Evolutionary conservation across 768 basidiomycete species (phyloP).

Genomic region (Asterophora lycoperdoides): DNA sequence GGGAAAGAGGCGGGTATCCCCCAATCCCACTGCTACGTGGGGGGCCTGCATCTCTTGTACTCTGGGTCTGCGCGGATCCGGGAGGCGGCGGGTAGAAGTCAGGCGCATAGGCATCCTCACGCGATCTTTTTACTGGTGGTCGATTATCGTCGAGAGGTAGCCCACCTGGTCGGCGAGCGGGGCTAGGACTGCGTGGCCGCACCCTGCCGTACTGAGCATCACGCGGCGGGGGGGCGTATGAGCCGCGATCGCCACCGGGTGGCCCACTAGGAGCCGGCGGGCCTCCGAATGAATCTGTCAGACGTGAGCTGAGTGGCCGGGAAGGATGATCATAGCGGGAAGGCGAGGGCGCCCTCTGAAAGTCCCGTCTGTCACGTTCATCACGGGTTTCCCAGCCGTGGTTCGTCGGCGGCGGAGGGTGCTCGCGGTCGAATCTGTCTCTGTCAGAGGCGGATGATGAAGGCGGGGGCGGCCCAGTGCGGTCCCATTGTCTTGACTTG

Average conservation of each 20-base stretch:
- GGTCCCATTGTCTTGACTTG: conserved; percentile 35
- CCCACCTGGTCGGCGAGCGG: conserved; percentile 29
- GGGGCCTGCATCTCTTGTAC: conserved; percentile 15
- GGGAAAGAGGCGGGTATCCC: conserved; percentile 29
- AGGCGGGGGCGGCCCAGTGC: conserved; percentile 21
- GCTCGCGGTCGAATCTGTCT: conserved; percentile 37
- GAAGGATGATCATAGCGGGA: conserved; percentile 15
- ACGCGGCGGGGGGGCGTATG: conserved; percentile 10
- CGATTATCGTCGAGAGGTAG: conserved; percentile 34
- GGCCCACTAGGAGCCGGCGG: conserved; percentile 4
- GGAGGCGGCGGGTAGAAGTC: conserved; percentile 30
- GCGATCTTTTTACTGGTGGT: conserved; percentile 41
- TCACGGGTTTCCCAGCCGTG: conserved; percentile 39
- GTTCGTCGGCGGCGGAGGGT: conserved; percentile 17
- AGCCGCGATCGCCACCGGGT: conserved; percentile 8
- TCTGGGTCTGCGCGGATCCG: conserved; percentile 2
- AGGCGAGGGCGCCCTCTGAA: conserved; percentile 18
- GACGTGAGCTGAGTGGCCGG: conserved; percentile 16
- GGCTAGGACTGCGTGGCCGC: conserved; percentile 44
- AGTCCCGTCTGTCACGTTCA: conserved; percentile 34
- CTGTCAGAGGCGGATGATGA: conserved; percentile 22
- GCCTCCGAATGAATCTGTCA: conserved; percentile 15
- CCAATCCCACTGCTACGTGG: conserved; percentile 17
- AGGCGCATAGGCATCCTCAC: conserved; percentile 37
- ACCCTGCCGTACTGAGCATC: conserved; percentile 32